Evolutionary conservation across 495 filamentous ascomycete species (phyloP), one percentile per base, ranked within the genome.

Genomic region (Aspergillus funiculosus): DNA sequence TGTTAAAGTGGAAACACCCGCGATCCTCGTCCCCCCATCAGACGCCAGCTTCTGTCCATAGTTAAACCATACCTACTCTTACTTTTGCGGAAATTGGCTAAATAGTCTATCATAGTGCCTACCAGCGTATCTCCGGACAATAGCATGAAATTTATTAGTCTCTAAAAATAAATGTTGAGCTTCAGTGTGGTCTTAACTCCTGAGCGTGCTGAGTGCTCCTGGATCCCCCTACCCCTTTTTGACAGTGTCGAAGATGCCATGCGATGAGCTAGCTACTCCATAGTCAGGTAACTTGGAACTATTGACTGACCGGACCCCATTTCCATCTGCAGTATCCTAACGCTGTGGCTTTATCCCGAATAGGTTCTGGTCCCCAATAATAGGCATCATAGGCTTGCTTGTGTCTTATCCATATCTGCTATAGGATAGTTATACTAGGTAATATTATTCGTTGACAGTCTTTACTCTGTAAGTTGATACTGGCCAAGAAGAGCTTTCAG

Each of bases 11-110:
- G 50, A 20, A 34, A 49, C 35, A 48, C 50, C 50, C 50, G 50
- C 54, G 49, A 56, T 50, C 49, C 39, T 36, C 41, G 50, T 46
- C 35, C 11, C 39, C 44, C n/a, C n/a, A n/a, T n/a, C n/a, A n/a
- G n/a, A n/a, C n/a, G n/a, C n/a, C n/a, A n/a, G n/a, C n/a, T n/a
- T n/a, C n/a, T n/a, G n/a, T n/a, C n/a, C n/a, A n/a, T n/a, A n/a
- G n/a, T n/a, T n/a, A n/a, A n/a, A n/a, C n/a, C n/a, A n/a, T n/a
- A n/a, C n/a, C n/a, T n/a, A n/a, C 22, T 38, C 17, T 22, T 38
- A 2, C 17, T 22, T 20, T 21, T 41, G 21, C 28, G n/a, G n/a
- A n/a, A n/a, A n/a, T n/a, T n/a, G n/a, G n/a, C n/a, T n/a, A n/a
- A n/a, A n/a, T n/a, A n/a, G n/a, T n/a, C n/a, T n/a, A n/a, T n/a